Percentiles rank a stretch among this genome's conserved stretches.
Conservation (phyloP, 1,139 yeast species). For the Yamadazyma conglobata region DNA sequence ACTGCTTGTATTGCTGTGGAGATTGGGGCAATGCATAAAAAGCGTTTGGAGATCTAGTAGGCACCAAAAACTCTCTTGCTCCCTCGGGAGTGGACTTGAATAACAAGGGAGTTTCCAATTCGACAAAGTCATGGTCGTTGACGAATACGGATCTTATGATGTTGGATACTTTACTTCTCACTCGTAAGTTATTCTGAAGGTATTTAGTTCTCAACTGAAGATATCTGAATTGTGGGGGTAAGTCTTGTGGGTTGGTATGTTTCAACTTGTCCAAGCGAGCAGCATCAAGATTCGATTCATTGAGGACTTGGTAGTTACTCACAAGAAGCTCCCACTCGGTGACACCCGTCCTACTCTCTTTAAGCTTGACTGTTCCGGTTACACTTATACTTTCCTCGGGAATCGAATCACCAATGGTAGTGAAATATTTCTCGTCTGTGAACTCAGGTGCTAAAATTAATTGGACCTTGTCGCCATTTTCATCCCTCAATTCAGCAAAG, state of each 20-base stretch:
- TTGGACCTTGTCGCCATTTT: constrained; percentile 65
- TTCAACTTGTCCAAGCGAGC: constrained; percentile 66
- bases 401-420: constrained; percentile 47
- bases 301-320: constrained; percentile 51
- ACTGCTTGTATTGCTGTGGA: constrained; percentile 95
- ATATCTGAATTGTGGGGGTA: constrained; percentile 79
- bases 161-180: constrained; percentile 59
- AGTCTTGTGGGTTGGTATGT: constrained; percentile 43
- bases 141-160: constrained; percentile 50
- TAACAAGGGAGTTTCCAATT: constrained; percentile 87
- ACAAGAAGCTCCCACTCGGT: constrained; percentile 57
- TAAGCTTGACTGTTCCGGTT: constrained; percentile 48
- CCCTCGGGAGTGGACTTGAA: constrained; percentile 98
- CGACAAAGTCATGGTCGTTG: constrained; percentile 55
- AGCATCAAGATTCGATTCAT: constrained; percentile 63
- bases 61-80: constrained; percentile 92
- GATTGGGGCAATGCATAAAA: constrained; percentile 95
- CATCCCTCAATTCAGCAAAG: constrained; percentile 75
- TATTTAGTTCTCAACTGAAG: constrained; percentile 67
- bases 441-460: constrained; percentile 48
- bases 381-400: constrained; percentile 77
- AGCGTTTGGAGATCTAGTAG: constrained; percentile 61
- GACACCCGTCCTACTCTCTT: constrained; percentile 24
- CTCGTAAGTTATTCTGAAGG: constrained; percentile 57
- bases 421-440: constrained; percentile 34